phyloP scores from a whole-genome alignment of 306 rosid genomes.

The Arachis stenosperma region DNA sequence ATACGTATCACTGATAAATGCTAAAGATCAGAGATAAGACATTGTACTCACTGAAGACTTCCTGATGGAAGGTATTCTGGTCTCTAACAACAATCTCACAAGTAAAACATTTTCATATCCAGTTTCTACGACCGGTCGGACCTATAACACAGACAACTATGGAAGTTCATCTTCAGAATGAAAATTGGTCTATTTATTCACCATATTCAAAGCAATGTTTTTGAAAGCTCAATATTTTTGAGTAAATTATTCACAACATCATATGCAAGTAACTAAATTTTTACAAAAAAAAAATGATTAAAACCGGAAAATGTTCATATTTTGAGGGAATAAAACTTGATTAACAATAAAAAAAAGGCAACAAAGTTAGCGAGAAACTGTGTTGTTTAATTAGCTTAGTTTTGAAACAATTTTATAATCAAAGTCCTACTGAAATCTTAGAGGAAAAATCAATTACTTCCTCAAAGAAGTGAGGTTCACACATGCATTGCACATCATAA shows the following conservation, averaged over 20 bases:
- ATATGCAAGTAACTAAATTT: not conserved
- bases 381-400: too few species aligned
- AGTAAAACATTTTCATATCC: constrained; percentile 89
- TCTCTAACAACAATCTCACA: constrained; percentile 86
- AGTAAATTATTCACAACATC: not conserved
- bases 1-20: too few species aligned
- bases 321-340: too few species aligned
- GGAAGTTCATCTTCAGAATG: constrained; percentile 26
- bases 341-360: not conserved
- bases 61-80: constrained; percentile 61
- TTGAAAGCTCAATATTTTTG: not conserved
- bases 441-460: too few species aligned
- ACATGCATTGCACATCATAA: not conserved
- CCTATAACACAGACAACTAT: constrained; percentile 57
- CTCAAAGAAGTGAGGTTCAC: too few species aligned
- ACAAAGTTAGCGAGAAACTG: too few species aligned
- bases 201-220: constrained; percentile 14
- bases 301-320: too few species aligned
- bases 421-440: not conserved
- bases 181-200: constrained; percentile 14
- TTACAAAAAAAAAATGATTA: not conserved
- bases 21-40: not conserved
- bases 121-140: constrained; percentile 95
- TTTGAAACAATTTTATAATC: too few species aligned
- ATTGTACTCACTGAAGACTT: constrained; percentile 74